These are phyloP conservation scores for Phaeosphaeriaceae sp. DNA, from an alignment of 2,329 filamentous ascomycete species.

Conservation along the genomic window DNA sequence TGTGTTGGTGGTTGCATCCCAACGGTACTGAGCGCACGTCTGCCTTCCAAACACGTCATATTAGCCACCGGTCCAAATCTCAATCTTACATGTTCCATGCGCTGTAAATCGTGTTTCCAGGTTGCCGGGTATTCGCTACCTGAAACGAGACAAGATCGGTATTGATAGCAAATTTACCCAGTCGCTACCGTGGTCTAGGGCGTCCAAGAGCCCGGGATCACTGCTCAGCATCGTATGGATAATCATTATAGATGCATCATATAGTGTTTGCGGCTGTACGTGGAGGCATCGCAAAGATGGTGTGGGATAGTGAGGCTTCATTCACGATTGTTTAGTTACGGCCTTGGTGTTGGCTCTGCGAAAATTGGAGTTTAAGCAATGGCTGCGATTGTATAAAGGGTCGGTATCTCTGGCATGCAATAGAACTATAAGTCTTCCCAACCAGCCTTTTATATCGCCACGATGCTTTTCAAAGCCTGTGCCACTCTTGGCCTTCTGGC, in stretches of 20 bases:
- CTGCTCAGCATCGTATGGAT: slow-evolving; percentile 1
- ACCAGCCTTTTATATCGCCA: background rate
- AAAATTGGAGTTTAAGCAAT: background rate
- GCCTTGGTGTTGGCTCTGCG: background rate
- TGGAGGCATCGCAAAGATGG: background rate
- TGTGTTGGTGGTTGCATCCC: background rate
- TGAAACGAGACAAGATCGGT: background rate
- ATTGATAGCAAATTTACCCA: background rate
- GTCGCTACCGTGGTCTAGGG: background rate
- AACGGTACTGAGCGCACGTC: background rate
- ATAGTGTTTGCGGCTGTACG: background rate
- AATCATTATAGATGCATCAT: background rate
- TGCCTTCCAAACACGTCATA: background rate
- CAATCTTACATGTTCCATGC: slow-evolving; percentile 1
- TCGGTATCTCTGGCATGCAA: background rate
- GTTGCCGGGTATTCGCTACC: background rate
- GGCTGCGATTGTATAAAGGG: background rate
- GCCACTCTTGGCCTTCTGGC: background rate
- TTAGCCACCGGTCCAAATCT: background rate
- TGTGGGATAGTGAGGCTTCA: background rate
- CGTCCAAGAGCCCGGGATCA: background rate
- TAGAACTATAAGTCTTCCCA: background rate
- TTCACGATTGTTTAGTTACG: background rate
- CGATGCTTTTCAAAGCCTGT: background rate
- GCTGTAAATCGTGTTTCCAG: background rate